Evolutionary conservation across 2,329 filamentous ascomycete species (phyloP), one percentile per base, ranked within the genome.

Genomic region (Trichoderma semiorbis): DNA sequence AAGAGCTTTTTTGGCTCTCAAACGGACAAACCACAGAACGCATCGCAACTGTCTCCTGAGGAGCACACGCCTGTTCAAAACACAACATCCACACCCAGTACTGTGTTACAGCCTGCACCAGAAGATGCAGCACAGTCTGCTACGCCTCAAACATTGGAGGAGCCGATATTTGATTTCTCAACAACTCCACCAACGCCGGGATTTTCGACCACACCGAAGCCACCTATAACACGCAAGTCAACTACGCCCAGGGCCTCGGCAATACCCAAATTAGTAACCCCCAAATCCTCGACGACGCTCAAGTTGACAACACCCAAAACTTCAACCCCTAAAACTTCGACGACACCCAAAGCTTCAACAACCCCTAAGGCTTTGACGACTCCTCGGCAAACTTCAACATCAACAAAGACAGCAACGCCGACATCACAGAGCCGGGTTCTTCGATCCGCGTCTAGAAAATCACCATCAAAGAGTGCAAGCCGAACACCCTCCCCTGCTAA

Each of bases 1-100:
- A 90, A 88, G 77, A 84, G 84, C 61, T 78, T 88, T 14, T 89
- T 90, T 87, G 88, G 90, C 75, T 81, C 87, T 74, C 89, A 91
- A 76, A 85, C 82, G 16, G 83, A 88, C 74, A 79, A 83, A 73
- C 82, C 88, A 32, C 84, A 87, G 63, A 81, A 79, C 53, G 76
- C 77, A 14, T 74, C 75, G 21, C 76, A 77, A 62, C 72, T 53
- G 16, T 73, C 75, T 26, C 72, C 74, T 30, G 70, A 74, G 7
- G 71, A 77, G 53, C 73, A 71, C 53, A 68, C 73, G 16, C 69
- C 71, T 36, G 66, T 64, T 36, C 72, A 50, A 43, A 69, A 78
- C 55, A 73, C 83, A 70, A 74, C 83, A 30, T 78, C 81, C 53
- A 78, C 85, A 83, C 77, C 85, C 78, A 91, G 88, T 73, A 88